These are phyloP conservation scores for Aspergillus homomorphus DNA, from an alignment of 495 filamentous ascomycete species.

Conservation along the genomic window DNA sequence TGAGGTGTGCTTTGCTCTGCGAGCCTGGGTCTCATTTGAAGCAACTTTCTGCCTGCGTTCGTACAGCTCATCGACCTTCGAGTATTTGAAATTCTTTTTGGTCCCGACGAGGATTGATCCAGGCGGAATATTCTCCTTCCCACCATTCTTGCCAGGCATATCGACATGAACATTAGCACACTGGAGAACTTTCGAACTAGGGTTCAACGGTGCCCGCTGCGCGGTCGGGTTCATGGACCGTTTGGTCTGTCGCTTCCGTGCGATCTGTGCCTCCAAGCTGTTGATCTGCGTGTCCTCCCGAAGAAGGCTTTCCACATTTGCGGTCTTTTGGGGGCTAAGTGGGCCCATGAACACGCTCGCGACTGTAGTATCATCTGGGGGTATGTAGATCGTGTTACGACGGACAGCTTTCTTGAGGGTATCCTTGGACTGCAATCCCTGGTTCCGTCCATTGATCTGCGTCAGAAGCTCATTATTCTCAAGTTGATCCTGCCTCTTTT, in stretches of 20 bases:
- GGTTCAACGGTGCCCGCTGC: slow-evolving; percentile 36
- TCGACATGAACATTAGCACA: slow-evolving; percentile 30
- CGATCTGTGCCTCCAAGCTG: slow-evolving; percentile 25
- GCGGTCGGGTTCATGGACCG: slow-evolving; percentile 28
- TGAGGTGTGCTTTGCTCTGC: background rate
- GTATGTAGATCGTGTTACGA: slow-evolving; percentile 41
- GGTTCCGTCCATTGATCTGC: slow-evolving; percentile 13
- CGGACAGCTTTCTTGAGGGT: slow-evolving; percentile 30
- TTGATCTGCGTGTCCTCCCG: slow-evolving; percentile 24
- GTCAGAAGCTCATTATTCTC: slow-evolving; percentile 17
- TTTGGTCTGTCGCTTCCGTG: slow-evolving; percentile 26
- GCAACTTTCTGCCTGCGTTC: slow-evolving; percentile 1
- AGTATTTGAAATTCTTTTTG: slow-evolving; percentile 16
- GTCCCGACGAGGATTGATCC: slow-evolving; percentile 19
- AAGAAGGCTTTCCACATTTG: slow-evolving; percentile 3
- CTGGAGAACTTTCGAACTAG: slow-evolving; percentile 32
- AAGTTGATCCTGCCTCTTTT: slow-evolving; percentile 3
- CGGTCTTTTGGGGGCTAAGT: slow-evolving; percentile 35
- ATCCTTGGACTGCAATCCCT: slow-evolving; percentile 9
- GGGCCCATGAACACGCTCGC: slow-evolving; percentile 43
- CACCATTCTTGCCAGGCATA: slow-evolving; percentile 39
- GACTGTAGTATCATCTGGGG: slow-evolving; percentile 39
- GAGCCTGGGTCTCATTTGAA: background rate
- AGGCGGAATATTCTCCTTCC: slow-evolving; percentile 50
- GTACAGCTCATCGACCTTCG: slow-evolving; percentile 9